phyloP scores from a whole-genome alignment of 257 asterid species.

The Paulownia fortunei region DNA sequence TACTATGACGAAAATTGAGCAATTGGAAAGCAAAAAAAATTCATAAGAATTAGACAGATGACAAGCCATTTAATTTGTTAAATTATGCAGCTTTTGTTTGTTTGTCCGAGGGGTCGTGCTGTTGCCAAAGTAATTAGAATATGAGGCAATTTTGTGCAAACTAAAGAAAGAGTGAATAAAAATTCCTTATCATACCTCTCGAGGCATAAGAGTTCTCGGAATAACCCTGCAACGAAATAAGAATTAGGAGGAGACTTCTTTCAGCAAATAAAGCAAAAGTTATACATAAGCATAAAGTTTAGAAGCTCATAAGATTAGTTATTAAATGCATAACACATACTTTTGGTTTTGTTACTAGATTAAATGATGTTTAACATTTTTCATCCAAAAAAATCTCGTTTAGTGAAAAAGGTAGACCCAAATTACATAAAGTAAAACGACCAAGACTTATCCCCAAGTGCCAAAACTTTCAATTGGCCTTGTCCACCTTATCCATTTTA shows the following conservation, averaged over 20 bases:
- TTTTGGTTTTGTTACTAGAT: background rate
- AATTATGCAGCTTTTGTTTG: background rate
- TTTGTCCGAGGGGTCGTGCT: background rate
- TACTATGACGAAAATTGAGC: background rate
- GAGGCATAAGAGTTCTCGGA: constrained; percentile 76
- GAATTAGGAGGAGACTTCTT: constrained; percentile 20
- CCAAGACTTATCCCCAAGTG: no score
- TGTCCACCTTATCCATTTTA: no score
- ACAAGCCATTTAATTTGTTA: background rate
- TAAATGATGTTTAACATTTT: background rate
- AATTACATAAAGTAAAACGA: no score
- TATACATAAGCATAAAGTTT: background rate
- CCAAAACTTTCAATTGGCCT: no score
- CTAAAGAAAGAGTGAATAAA: background rate
- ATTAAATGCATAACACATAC: background rate
- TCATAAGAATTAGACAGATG: background rate
- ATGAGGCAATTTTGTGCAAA: background rate
- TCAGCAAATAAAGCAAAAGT: background rate
- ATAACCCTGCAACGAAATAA: constrained; percentile 60
- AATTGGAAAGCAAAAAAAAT: background rate
- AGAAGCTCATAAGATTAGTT: background rate
- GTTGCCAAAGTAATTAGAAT: background rate
- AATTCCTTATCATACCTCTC: constrained; percentile 57
- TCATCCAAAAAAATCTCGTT: background rate
- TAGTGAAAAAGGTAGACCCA: no score